Conservation (phyloP, 2,329 filamentous ascomycete genomes). For the Cladophialophora immunda region DNA sequence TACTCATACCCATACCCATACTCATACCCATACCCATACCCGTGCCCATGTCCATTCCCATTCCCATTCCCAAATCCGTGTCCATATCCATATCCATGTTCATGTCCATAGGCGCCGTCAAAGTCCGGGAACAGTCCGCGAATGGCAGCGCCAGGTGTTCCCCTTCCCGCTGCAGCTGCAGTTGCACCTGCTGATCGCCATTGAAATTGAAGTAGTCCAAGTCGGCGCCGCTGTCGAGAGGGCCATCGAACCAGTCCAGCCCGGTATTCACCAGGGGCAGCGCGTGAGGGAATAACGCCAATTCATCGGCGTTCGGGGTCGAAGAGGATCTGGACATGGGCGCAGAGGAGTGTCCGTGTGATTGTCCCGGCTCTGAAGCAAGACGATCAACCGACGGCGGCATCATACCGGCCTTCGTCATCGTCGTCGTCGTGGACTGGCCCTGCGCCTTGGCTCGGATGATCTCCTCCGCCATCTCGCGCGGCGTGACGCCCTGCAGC, state of each 20-base stretch:
- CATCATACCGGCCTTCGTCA: too few relatives aligned
- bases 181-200: background rate
- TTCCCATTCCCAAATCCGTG: background rate
- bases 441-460: background rate
- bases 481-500: slow-evolving; percentile 60
- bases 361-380: too few relatives aligned
- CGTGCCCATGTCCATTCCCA: background rate
- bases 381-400: too few relatives aligned
- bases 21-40: too few relatives aligned
- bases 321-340: background rate
- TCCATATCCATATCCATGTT: slow-evolving; percentile 6
- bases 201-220: background rate
- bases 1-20: background rate
- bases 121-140: background rate
- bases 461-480: slow-evolving; percentile 43
- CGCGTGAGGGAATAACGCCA: background rate
- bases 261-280: background rate
- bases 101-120: background rate
- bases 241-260: background rate
- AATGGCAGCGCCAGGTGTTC: too few relatives aligned
- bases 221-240: too few relatives aligned
- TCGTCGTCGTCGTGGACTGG: background rate
- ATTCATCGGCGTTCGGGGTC: background rate
- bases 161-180: background rate
- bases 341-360: background rate